Conservation (phyloP, 805 yeast genomes). For the Dipodascus geniculatus region DNA sequence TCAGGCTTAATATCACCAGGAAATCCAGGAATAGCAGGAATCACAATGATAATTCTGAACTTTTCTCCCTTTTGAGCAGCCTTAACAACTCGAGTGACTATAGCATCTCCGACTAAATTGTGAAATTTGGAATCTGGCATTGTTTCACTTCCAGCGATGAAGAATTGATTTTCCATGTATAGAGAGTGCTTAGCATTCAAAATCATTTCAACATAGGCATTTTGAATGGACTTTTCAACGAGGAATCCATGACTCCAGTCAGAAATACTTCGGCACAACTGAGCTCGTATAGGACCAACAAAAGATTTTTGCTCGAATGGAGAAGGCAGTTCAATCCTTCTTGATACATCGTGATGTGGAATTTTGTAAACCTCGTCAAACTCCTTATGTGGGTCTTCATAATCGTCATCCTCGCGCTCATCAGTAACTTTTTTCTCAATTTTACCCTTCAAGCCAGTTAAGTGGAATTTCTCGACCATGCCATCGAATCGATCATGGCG, state of each 20-base stretch:
- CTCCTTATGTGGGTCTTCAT: not conserved
- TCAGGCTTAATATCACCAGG: constrained; percentile 7
- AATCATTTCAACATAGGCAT: constrained; percentile 8
- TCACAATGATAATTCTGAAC: constrained; percentile 4
- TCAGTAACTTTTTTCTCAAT: not conserved
- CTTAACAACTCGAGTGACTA: constrained; percentile 3
- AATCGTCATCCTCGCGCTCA: not conserved
- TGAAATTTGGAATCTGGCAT: constrained; percentile 7
- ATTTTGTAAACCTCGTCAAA: not conserved
- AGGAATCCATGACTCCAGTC: constrained; percentile 9
- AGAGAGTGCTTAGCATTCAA: constrained; percentile 28
- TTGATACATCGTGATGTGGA: not conserved
- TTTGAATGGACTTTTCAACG: constrained; percentile 7
- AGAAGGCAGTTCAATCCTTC: not conserved
- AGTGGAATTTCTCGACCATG: not conserved
- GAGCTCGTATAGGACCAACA: constrained; percentile 4
- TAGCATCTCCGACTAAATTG: constrained; percentile 7
- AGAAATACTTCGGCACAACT: constrained; percentile 4
- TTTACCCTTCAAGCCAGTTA: not conserved
- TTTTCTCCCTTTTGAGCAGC: constrained; percentile 7
- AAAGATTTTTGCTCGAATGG: not conserved
- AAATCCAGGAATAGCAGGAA: constrained; percentile 10
- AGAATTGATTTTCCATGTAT: constrained; percentile 29
- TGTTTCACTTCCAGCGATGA: constrained; percentile 16
- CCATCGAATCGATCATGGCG: not conserved